Evolutionary conservation across 2,329 filamentous ascomycete species (phyloP).

Genomic region (Aureobasidium leucospermi): DNA sequence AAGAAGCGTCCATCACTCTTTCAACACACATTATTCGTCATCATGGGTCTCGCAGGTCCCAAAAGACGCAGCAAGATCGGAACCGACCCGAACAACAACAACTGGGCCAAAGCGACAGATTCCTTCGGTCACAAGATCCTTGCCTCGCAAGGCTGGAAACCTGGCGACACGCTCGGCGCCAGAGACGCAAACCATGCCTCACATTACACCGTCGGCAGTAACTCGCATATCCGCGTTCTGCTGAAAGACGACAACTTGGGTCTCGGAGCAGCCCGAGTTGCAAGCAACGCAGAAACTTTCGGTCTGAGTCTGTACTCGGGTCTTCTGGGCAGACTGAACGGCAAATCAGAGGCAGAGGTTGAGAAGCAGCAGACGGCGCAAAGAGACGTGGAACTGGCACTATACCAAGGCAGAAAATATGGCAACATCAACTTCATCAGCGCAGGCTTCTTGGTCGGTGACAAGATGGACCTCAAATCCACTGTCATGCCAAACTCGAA

Average conservation of each 20-base stretch:
- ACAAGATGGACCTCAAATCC: conserved; percentile 40
- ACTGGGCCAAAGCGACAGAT: conserved; percentile 75
- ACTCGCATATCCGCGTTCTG: conserved; percentile 75
- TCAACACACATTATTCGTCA: conserved; percentile 9
- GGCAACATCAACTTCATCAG: conserved; percentile 79
- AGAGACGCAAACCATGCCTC: conserved; percentile 66
- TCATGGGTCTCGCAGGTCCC: conserved; percentile 62
- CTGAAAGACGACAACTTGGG: conserved; percentile 90
- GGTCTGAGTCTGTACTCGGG: conserved; percentile 83
- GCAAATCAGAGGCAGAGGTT: conserved; percentile 67
- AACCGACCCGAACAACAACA: conserved; percentile 90
- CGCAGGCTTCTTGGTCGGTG: conserved; percentile 65
- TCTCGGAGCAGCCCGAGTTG: conserved; percentile 71
- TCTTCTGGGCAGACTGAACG: conserved; percentile 81
- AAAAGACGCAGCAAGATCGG: conserved; percentile 63
- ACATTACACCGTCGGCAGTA: conserved; percentile 70
- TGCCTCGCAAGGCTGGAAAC: conserved; percentile 80
- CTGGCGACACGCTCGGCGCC: conserved; percentile 74
- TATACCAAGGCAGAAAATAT: conserved; percentile 68
- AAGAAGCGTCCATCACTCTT: not conserved
- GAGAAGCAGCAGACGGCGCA: conserved; percentile 61
- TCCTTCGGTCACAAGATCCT: conserved; percentile 89
- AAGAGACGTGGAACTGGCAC: conserved; percentile 62
- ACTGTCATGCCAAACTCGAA: conserved; percentile 24
- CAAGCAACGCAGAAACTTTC: conserved; percentile 62